Percentiles rank a stretch among this genome's conserved stretches.
Conservation (phyloP, 345 rosid species). For the Citrus sinensis region DNA sequence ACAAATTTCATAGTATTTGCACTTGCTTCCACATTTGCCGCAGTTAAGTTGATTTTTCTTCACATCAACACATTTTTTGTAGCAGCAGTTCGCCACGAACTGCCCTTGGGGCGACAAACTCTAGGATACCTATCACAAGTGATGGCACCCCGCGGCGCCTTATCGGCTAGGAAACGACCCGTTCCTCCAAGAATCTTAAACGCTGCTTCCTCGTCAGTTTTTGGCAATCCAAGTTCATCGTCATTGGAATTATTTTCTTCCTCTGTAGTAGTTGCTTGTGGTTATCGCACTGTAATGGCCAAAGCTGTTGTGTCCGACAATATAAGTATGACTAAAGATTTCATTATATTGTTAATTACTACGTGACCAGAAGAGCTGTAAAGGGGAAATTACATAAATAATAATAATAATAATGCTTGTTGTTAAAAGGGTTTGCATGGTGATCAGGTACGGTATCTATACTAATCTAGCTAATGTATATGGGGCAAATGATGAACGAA, state of each 20-base stretch:
- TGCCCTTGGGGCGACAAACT: conserved; percentile 20
- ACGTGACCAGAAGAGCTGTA: neutral
- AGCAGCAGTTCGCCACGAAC: conserved; percentile 24
- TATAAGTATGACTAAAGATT: neutral
- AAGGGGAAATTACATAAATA: too few relatives aligned
- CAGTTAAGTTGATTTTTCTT: conserved; percentile 20
- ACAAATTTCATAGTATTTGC: conserved; percentile 23
- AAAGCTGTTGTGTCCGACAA: neutral
- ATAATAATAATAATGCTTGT: too few relatives aligned
- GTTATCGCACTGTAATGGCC: neutral
- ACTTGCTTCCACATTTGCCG: conserved; percentile 31
- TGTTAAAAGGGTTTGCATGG: neutral
- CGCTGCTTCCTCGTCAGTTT: neutral
- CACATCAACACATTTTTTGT: conserved; percentile 23
- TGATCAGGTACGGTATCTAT: neutral
- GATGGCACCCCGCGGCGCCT: neutral
- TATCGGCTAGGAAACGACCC: conserved; percentile 13
- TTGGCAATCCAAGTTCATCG: neutral
- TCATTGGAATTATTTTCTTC: neutral
- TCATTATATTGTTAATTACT: neutral
- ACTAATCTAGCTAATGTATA: neutral
- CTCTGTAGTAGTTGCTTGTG: neutral
- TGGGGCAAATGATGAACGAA: neutral
- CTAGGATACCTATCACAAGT: conserved; percentile 22
- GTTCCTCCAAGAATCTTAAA: neutral